Evolutionary conservation across 2,329 filamentous ascomycete species (phyloP).

Genomic region (Neofusicoccum umdonicola): DNA sequence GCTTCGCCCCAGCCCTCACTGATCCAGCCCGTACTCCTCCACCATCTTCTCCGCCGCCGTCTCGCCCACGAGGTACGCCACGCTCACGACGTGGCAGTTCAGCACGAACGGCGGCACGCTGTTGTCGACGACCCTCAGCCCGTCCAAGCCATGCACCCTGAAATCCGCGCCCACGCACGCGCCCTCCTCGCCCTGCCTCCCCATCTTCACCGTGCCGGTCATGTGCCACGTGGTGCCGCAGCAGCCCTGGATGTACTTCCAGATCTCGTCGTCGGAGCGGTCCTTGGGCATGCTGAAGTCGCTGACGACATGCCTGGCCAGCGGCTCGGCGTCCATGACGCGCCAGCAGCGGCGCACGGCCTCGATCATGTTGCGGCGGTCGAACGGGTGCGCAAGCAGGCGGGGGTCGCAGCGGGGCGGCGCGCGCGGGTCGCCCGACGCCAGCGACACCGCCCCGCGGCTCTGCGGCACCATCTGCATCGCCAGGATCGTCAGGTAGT

Average conservation of each 20-base stretch:
- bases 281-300: constrained; percentile 25
- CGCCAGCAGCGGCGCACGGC: constrained; percentile 43
- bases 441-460: constrained; percentile 52
- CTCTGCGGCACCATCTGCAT: constrained; percentile 54
- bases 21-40: constrained; percentile 25
- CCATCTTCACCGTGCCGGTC: constrained; percentile 58
- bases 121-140: constrained; percentile 28
- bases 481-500: constrained; percentile 28
- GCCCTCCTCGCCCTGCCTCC: constrained; percentile 27
- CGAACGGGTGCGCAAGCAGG: constrained; percentile 55
- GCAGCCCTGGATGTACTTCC: constrained; percentile 44
- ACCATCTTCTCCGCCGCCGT: constrained; percentile 34
- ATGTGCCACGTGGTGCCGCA: constrained; percentile 54
- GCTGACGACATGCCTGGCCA: constrained; percentile 44
- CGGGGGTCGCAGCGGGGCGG: constrained; percentile 55
- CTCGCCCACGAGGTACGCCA: constrained; percentile 34
- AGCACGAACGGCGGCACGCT: constrained; percentile 24
- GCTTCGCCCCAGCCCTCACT: neutral
- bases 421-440: constrained; percentile 51
- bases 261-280: constrained; percentile 53
- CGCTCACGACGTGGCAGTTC: constrained; percentile 12
- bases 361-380: constrained; percentile 52
- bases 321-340: constrained; percentile 40
- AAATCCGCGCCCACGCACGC: constrained; percentile 25
- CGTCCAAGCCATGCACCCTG: constrained; percentile 23